Evolutionary conservation across 2,329 filamentous ascomycete genomes (phyloP).

Genomic region (Botrytis fabae): DNA sequence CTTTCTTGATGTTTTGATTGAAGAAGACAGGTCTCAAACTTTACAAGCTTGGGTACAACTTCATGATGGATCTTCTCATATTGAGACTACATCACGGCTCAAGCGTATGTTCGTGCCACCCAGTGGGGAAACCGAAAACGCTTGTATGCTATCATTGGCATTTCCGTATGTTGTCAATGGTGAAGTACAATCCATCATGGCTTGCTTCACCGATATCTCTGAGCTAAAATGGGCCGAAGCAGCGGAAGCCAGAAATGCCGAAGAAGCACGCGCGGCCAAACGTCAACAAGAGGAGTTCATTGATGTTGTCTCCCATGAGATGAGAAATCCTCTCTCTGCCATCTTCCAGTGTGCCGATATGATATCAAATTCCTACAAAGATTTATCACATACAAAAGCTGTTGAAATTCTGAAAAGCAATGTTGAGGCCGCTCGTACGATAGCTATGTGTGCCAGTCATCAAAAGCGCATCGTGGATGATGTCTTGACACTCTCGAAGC

Average conservation of each 20-base stretch:
- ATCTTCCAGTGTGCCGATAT: slow-evolving; percentile 77
- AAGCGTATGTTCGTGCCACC: slow-evolving; percentile 37
- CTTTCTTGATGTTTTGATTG: slow-evolving; percentile 33
- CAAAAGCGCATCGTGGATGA: slow-evolving; percentile 80
- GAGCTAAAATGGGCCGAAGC: slow-evolving; percentile 37
- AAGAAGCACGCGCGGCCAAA: slow-evolving; percentile 58
- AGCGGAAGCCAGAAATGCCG: slow-evolving; percentile 46
- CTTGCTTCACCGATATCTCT: slow-evolving; percentile 37
- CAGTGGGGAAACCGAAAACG: slow-evolving; percentile 35
- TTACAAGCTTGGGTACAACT: slow-evolving; percentile 31
- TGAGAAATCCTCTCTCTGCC: slow-evolving; percentile 71
- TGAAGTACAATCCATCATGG: slow-evolving; percentile 34
- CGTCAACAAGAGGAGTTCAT: slow-evolving; percentile 80
- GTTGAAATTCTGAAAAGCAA: slow-evolving; percentile 53
- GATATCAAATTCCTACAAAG: slow-evolving; percentile 52
- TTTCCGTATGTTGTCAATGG: slow-evolving; percentile 34
- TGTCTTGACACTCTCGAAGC: slow-evolving; percentile 70
- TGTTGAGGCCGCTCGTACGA: slow-evolving; percentile 75
- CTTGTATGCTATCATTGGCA: slow-evolving; percentile 30
- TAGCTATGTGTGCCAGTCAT: slow-evolving; percentile 74
- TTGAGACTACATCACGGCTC: slow-evolving; percentile 33
- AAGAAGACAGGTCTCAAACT: slow-evolving; percentile 31
- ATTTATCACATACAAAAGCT: slow-evolving; percentile 41
- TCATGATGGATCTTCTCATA: slow-evolving; percentile 28
- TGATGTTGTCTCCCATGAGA: slow-evolving; percentile 71